A percentile compares a stretch with the other conserved stretches of the same genome.
Evolutionary conservation across 1,139 yeast species (phyloP).

Genomic region (Dujonia santamariae): DNA sequence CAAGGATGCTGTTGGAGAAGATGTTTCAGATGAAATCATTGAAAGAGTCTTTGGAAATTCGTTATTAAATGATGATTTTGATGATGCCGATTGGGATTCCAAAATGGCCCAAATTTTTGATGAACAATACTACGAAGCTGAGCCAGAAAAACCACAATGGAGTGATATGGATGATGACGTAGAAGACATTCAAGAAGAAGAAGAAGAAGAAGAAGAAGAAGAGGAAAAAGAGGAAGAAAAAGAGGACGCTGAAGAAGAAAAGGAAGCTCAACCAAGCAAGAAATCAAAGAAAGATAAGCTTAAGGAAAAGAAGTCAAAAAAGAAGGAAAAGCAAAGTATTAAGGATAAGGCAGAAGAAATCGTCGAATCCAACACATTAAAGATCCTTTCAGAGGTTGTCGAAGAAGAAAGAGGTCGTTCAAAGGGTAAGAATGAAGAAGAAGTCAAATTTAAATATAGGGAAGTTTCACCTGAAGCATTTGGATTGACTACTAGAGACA

Average conservation of each 20-base stretch:
- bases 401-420: constrained; percentile 63
- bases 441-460: constrained; percentile 72
- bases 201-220: constrained; percentile 20
- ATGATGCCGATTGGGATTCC: constrained; percentile 88
- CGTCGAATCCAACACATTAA: constrained; percentile 44
- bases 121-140: constrained; percentile 66
- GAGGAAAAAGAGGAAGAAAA: constrained; percentile 16
- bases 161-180: constrained; percentile 30
- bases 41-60: constrained; percentile 67
- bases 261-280: too few species aligned
- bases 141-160: constrained; percentile 47
- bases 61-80: constrained; percentile 82
- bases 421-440: constrained; percentile 28
- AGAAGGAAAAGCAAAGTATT: constrained; percentile 60
- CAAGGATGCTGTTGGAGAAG: constrained; percentile 81
- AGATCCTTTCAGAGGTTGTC: constrained; percentile 59
- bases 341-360: constrained; percentile 70
- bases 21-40: constrained; percentile 60
- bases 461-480: constrained; percentile 94
- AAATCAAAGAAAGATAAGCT: constrained; percentile 50
- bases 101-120: constrained; percentile 83
- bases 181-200: constrained; percentile 20
- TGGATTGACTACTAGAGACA: constrained; percentile 85
- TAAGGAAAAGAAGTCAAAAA: constrained; percentile 56
- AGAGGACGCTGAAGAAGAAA: constrained; percentile 22